phyloP scores from a whole-genome alignment of 2,329 filamentous ascomycete species.

The Ciborinia camelliae region DNA sequence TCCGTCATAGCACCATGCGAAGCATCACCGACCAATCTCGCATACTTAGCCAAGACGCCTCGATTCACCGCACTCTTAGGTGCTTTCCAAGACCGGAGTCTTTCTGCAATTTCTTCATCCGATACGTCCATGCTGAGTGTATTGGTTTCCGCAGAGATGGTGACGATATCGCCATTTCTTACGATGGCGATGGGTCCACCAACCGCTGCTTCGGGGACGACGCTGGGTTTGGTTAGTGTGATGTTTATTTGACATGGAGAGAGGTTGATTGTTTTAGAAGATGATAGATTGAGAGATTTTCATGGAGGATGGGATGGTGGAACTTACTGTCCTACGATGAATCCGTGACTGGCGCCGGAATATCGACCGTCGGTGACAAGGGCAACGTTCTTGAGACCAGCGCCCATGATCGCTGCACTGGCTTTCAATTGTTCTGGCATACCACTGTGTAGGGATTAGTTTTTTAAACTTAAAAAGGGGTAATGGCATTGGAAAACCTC shows the following conservation, averaged over 20 bases:
- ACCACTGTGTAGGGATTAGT: slow-evolving; percentile 44
- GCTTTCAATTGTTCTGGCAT: slow-evolving; percentile 96
- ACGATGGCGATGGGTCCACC: slow-evolving; percentile 88
- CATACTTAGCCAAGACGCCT: slow-evolving; percentile 88
- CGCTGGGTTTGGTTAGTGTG: slow-evolving; percentile 36
- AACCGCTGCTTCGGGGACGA: slow-evolving; percentile 83
- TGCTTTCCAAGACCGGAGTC: slow-evolving; percentile 65
- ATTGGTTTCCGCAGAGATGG: slow-evolving; percentile 81
- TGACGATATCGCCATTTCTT: slow-evolving; percentile 73
- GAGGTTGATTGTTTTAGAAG: not conserved
- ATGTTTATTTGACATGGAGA: accelerated
- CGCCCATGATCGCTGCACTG: slow-evolving; percentile 87
- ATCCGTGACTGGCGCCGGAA: slow-evolving; percentile 69
- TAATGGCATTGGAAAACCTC: no score
- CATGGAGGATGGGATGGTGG: no score
- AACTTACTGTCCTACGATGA: slow-evolving; percentile 75
- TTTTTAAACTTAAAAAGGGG: not conserved
- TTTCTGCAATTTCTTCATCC: slow-evolving; percentile 62
- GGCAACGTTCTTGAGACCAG: slow-evolving; percentile 80
- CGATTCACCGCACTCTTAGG: slow-evolving; percentile 72
- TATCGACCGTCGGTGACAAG: slow-evolving; percentile 92
- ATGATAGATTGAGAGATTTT: no score
- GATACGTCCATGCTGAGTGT: slow-evolving; percentile 63
- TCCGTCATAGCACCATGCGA: slow-evolving; percentile 90
- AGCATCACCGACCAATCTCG: slow-evolving; percentile 80